Evolutionary conservation across 768 basidiomycete genomes (phyloP).

Genomic region (Kwoniella shandongensis): DNA sequence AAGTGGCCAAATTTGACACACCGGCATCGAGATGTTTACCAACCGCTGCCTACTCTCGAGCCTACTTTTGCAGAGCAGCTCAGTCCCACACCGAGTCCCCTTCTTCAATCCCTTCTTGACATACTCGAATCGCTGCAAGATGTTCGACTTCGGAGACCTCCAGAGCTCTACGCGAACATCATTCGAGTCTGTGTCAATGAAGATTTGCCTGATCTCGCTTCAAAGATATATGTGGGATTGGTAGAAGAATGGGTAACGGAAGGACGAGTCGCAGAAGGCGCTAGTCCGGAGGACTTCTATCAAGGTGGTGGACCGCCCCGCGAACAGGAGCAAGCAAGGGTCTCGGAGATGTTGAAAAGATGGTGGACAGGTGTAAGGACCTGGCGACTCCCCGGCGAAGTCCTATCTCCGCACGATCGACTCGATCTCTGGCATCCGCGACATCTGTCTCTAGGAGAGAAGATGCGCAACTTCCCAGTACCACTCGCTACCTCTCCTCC

Average conservation of each 20-base stretch:
- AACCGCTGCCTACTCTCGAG: neutral
- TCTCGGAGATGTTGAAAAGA: conserved; percentile 24
- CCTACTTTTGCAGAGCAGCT: conserved; percentile 7
- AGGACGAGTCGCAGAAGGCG: conserved; percentile 49
- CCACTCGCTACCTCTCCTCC: conserved; percentile 49
- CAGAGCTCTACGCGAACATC: conserved; percentile 31
- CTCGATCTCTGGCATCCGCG: conserved; percentile 50
- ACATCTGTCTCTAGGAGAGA: conserved; percentile 42
- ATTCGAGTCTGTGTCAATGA: conserved; percentile 35
- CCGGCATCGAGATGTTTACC: neutral
- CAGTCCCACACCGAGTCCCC: conserved; percentile 6
- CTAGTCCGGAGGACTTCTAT: conserved; percentile 36
- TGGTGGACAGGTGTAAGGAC: conserved; percentile 50
- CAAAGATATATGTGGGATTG: conserved; percentile 50
- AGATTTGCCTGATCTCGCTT: conserved; percentile 39
- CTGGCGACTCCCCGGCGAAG: conserved; percentile 49
- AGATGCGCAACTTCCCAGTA: conserved; percentile 47
- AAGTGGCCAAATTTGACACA: conserved; percentile 7
- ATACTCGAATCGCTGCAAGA: conserved; percentile 27
- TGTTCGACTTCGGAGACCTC: conserved; percentile 31
- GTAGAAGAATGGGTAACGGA: conserved; percentile 54
- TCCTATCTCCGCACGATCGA: conserved; percentile 43
- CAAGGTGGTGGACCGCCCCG: conserved; percentile 44
- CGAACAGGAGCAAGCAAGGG: neutral
- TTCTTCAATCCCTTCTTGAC: conserved; percentile 1